A percentile compares a stretch with the other conserved stretches of the same genome.
phyloP scores from a whole-genome alignment of 768 basidiomycete species.

The Dentipellis sp. region DNA sequence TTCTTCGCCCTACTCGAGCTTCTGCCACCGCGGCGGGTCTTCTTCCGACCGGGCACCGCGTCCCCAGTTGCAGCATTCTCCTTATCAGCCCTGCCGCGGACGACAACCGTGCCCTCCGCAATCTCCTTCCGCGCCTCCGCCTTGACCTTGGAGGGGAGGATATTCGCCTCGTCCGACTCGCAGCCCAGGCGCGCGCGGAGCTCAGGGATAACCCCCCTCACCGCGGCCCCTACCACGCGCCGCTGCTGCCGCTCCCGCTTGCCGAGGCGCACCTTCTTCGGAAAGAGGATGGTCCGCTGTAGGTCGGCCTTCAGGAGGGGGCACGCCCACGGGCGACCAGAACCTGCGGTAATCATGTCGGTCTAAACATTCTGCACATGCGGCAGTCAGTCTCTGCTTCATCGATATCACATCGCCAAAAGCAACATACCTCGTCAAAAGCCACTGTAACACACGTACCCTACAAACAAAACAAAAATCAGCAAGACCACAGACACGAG shows the following conservation, averaged over 20 bases:
- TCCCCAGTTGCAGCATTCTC: neutral
- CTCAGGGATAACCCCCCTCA: neutral
- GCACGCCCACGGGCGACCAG: no score
- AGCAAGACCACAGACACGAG: no score
- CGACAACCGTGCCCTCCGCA: neutral
- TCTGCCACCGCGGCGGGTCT: neutral
- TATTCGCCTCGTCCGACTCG: neutral
- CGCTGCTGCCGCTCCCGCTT: neutral
- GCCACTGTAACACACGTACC: no score
- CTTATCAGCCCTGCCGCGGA: neutral
- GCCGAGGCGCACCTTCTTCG: neutral
- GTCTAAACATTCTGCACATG: no score
- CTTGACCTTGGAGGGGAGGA: neutral
- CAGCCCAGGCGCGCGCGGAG: neutral
- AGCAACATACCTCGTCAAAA: no score
- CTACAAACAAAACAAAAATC: no score
- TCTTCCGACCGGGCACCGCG: neutral
- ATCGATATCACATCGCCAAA: no score
- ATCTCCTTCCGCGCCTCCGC: neutral
- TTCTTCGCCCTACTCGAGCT: neutral
- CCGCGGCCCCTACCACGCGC: neutral
- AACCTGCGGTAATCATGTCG: no score
- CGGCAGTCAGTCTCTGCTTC: no score
- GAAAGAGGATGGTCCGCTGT: no score
- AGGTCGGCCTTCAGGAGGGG: no score